Evolutionary conservation across 2,329 filamentous ascomycete genomes (phyloP), one percentile per base, ranked within the genome.

Genomic region (Leptographium lundbergii): DNA sequence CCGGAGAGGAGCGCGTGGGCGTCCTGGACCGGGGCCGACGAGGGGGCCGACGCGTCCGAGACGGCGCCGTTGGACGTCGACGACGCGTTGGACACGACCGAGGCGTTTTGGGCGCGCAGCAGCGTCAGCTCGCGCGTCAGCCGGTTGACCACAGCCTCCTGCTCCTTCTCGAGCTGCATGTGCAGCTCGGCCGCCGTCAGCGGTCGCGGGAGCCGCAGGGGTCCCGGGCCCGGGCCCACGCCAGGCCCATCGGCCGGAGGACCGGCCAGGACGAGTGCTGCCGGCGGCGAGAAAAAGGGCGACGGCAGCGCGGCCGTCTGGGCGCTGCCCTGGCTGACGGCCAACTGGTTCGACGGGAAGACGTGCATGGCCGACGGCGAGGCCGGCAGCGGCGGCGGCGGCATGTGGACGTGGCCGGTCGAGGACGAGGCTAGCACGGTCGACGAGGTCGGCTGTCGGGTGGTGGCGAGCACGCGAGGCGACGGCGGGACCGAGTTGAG

Each of bases 61-160:
- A 17, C 14, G 24, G 14, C 50, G 22, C 39, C 57, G 10, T 76
- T 56, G 2, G 56, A 22, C 45, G 72, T 74, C 22, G 79, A 77
- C 14, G 83, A 86, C n/a, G 81, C 70, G 67, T 85, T 86, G 52
- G 83, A 86, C 5, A 77, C 81, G 34, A 84, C 82, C 0, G 83
- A 86, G 7, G 82, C 82, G 66, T 86, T 86, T 60, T 86, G 82
- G 27, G 81, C 80, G 58, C 91, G 88, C n/a, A 97, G 83, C 57
- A 90, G 78, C 19, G 87, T 86, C 42, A 97, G 83, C 70, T 97
- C 92, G 60, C 92, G 87, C 0, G 89, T 95, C 36, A 97, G 79
- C 39, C 92, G 89, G 74, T 97, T 97, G 61, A 96, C 91, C 67
- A 96, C 87, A 42, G 91, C 89, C 72, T 97, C 92, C 67, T 97